Percentiles rank a stretch among this genome's conserved stretches.
Conservation (phyloP, 805 yeast species). For the Candida dajiaensis region DNA sequence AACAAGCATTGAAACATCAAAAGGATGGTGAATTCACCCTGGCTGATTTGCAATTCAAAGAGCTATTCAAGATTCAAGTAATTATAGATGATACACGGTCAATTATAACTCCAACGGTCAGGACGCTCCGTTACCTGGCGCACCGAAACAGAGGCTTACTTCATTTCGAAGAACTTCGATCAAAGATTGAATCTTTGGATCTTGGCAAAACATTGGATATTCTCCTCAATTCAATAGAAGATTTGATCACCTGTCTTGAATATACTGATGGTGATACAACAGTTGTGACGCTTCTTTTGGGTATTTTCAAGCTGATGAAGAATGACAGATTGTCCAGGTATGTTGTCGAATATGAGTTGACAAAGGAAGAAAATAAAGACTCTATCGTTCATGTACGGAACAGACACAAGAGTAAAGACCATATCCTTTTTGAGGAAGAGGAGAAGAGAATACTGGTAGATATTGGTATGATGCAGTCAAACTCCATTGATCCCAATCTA, state of each 20-base stretch:
- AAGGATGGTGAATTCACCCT: slow-evolving; percentile 39
- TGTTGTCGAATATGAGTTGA: slow-evolving; percentile 53
- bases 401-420: slow-evolving; percentile 9
- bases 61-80: slow-evolving; percentile 64
- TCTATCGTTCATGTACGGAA: slow-evolving; percentile 15
- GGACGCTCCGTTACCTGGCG: slow-evolving; percentile 68
- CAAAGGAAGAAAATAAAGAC: slow-evolving; percentile 41
- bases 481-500: neutral
- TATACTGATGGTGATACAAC: slow-evolving; percentile 64
- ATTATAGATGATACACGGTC: slow-evolving; percentile 40
- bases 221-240: slow-evolving; percentile 40
- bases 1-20: slow-evolving; percentile 61
- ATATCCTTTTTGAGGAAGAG: slow-evolving; percentile 8
- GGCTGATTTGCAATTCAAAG: slow-evolving; percentile 53
- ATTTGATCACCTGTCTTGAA: slow-evolving; percentile 56
- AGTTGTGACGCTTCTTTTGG: slow-evolving; percentile 43
- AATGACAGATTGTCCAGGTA: slow-evolving; percentile 45
- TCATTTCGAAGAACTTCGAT: slow-evolving; percentile 35
- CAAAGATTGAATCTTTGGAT: slow-evolving; percentile 11
- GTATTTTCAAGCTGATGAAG: slow-evolving; percentile 45
- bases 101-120: slow-evolving; percentile 57
- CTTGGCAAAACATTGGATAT: slow-evolving; percentile 7
- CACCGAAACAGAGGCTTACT: slow-evolving; percentile 79
- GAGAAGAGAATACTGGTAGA: slow-evolving; percentile 7
- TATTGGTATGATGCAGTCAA: neutral